Evolutionary conservation across 306 rosid genomes (phyloP).

Genomic region (Cicer pinnatifidum): DNA sequence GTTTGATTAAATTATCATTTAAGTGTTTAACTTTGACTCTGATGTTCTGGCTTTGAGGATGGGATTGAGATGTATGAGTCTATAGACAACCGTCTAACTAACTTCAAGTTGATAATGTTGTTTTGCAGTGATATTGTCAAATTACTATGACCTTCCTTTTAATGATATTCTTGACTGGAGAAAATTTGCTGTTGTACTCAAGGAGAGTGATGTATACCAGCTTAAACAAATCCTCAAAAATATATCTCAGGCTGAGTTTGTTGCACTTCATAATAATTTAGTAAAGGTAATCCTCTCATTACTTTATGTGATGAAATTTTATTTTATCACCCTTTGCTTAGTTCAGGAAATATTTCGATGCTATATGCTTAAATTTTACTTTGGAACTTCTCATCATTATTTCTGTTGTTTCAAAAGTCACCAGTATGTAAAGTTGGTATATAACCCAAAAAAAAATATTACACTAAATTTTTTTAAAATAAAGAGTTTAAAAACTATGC

Average conservation of each 20-base stretch:
- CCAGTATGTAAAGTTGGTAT: neutral
- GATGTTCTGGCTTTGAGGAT: conserved; percentile 34
- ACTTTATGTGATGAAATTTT: neutral
- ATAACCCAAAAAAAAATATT: too few relatives aligned
- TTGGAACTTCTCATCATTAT: neutral
- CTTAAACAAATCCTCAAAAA: conserved; percentile 84
- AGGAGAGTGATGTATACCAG: conserved; percentile 81
- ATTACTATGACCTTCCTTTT: conserved; percentile 95
- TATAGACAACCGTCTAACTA: conserved; percentile 30
- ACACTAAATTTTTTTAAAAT: too few relatives aligned
- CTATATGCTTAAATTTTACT: neutral
- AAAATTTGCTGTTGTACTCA: conserved; percentile 76
- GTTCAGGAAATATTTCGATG: conserved; percentile 7
- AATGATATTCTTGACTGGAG: conserved; percentile 93
- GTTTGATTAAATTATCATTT: conserved; percentile 7
- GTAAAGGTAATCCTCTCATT: conserved; percentile 62
- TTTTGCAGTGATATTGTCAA: conserved; percentile 86
- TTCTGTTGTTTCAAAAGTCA: neutral
- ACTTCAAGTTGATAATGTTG: conserved; percentile 44
- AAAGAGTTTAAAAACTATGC: too few relatives aligned
- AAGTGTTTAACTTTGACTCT: neutral
- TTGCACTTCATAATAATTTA: conserved; percentile 71
- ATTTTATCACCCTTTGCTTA: neutral
- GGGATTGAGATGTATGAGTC: conserved; percentile 21
- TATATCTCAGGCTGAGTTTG: conserved; percentile 69